Evolutionary conservation across 192 early-diverging fungal species (phyloP).

Genomic region (Coemansia sp.): DNA sequence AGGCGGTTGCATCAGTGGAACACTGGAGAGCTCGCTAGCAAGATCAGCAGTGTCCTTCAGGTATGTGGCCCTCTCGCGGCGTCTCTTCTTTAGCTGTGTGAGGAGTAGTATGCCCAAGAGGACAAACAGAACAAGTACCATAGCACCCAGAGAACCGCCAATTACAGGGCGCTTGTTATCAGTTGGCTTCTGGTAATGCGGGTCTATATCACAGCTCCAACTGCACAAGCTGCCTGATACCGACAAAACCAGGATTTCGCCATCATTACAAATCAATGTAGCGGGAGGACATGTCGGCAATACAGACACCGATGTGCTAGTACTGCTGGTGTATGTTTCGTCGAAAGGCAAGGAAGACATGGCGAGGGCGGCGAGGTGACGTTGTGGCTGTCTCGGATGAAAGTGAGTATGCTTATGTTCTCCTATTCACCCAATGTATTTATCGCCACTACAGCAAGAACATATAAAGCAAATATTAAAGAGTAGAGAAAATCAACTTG

Average conservation of each 20-base stretch:
- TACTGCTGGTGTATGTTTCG: background rate
- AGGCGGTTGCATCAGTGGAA: conserved; percentile 25
- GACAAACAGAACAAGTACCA: conserved; percentile 27
- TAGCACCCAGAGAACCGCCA: conserved; percentile 46
- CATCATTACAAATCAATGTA: conserved; percentile 11
- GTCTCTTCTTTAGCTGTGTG: conserved; percentile 19
- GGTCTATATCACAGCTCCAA: conserved; percentile 41
- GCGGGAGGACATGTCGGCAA: conserved; percentile 9
- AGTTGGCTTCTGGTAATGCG: conserved; percentile 28
- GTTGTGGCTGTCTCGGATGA: background rate
- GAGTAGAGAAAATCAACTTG: background rate
- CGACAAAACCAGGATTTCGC: conserved; percentile 28
- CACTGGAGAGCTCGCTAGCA: conserved; percentile 42
- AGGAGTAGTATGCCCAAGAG: conserved; percentile 25
- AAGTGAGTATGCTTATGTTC: background rate
- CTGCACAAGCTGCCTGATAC: conserved; percentile 23
- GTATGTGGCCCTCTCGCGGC: conserved; percentile 31
- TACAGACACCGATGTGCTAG: background rate
- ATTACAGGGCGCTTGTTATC: conserved; percentile 43
- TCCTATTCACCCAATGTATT: background rate
- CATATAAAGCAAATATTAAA: background rate
- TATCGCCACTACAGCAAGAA: background rate
- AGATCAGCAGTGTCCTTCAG: conserved; percentile 44
- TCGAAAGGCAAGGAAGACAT: background rate
- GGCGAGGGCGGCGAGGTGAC: background rate